Conservation (phyloP, 306 rosid genomes). For the Alnus glutinosa region DNA sequence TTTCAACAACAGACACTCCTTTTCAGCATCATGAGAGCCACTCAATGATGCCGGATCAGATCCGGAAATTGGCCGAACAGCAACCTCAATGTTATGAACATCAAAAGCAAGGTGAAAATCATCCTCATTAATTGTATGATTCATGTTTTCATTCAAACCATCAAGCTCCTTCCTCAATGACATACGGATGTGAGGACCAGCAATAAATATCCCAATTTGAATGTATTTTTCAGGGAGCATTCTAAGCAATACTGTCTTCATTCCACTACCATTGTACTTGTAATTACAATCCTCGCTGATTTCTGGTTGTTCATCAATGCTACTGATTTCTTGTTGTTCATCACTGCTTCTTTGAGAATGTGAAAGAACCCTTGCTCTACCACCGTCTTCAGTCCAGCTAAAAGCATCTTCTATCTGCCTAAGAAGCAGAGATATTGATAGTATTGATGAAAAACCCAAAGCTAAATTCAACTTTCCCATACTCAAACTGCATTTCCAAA, state of each 20-base stretch:
- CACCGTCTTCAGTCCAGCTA: conserved; percentile 40
- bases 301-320: conserved; percentile 28
- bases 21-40: conserved; percentile 42
- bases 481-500: conserved; percentile 61
- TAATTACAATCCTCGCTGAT: conserved; percentile 38
- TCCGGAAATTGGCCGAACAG: conserved; percentile 61
- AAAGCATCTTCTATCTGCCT: conserved; percentile 56
- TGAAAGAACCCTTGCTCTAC: conserved; percentile 29
- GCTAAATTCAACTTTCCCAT: conserved; percentile 75
- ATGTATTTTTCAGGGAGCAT: conserved; percentile 65
- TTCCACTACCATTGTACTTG: conserved; percentile 40
- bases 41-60: conserved; percentile 39
- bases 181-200: conserved; percentile 65
- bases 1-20: conserved; percentile 48
- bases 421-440: conserved; percentile 57
- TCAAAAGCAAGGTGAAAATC: conserved; percentile 55
- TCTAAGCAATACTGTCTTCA: conserved; percentile 50
- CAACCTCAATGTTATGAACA: conserved; percentile 56
- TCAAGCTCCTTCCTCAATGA: conserved; percentile 45
- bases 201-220: conserved; percentile 66
- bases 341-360: conserved; percentile 25
- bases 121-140: conserved; percentile 35
- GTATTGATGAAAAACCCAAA: conserved; percentile 58
- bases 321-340: conserved; percentile 33
- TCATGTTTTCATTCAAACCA: conserved; percentile 34